A percentile compares a stretch with the other conserved stretches of the same genome.
These are phyloP conservation scores for Penicillium sp. DNA, from an alignment of 2,329 filamentous ascomycete genomes.

Conservation along the genomic window DNA sequence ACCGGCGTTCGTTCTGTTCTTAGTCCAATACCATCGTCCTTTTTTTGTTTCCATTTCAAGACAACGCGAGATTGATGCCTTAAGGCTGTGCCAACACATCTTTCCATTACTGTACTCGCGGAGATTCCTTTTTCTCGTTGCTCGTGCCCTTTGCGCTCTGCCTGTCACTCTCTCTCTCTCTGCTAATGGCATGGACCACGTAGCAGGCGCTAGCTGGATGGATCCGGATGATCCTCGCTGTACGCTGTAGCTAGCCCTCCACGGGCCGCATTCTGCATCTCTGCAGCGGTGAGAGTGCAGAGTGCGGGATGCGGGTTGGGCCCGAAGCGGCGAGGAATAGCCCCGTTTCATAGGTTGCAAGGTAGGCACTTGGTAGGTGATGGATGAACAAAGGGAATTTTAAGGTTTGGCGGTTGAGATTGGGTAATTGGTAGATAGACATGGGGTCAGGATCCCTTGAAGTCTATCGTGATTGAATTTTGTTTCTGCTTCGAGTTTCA, in stretches of 20 bases:
- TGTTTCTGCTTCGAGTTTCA: too few species aligned
- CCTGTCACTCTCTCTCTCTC: too few species aligned
- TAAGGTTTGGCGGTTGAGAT: not conserved
- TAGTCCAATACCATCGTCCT: slow-evolving; percentile 1
- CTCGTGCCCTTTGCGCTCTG: not conserved
- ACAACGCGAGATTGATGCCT: not conserved
- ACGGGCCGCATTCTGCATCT: slow-evolving; percentile 9
- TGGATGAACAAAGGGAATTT: not conserved
- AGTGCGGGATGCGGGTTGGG: slow-evolving; percentile 8
- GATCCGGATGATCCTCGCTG: slow-evolving; percentile 14
- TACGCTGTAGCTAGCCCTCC: slow-evolving; percentile 1
- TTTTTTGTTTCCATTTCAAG: slow-evolving; percentile 4
- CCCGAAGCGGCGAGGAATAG: slow-evolving; percentile 4
- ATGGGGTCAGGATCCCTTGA: not conserved
- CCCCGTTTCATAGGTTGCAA: not conserved
- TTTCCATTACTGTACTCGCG: not conserved
- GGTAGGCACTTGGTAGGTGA: not conserved
- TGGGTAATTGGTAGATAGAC: not conserved
- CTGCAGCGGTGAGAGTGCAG: slow-evolving; percentile 13
- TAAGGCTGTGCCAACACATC: slow-evolving; percentile 1
- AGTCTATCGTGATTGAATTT: too few species aligned
- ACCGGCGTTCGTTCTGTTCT: slow-evolving; percentile 14
- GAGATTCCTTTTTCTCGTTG: not conserved
- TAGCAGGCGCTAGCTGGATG: slow-evolving; percentile 10
- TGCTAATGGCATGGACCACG: slow-evolving; percentile 12